Percentiles rank a stretch among this genome's conserved stretches.
phyloP scores from a whole-genome alignment of 202 grass and related monocot genomes.

The Schoenoplectus tabernaemontani region DNA sequence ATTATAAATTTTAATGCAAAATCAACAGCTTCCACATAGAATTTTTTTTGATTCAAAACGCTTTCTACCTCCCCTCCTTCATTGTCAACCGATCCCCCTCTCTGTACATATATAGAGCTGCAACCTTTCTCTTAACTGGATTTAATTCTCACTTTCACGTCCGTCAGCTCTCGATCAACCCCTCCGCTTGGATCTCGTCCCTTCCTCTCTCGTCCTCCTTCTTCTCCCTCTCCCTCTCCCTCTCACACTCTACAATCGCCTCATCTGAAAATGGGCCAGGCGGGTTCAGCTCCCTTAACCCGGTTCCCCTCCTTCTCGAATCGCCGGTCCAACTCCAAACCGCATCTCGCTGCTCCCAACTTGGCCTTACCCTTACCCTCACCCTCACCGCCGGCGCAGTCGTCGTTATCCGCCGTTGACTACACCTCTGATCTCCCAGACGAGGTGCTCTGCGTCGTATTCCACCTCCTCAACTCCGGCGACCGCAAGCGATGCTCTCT shows the following conservation, averaged over 20 bases:
- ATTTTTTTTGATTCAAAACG: no score
- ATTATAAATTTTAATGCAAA: no score
- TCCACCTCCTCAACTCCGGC: slow-evolving; percentile 44
- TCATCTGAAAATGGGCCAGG: slow-evolving; percentile 55
- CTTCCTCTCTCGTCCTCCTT: neutral
- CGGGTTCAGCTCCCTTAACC: slow-evolving; percentile 20
- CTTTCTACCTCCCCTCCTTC: neutral
- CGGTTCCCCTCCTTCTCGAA: slow-evolving; percentile 34
- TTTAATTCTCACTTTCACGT: slow-evolving; percentile 27
- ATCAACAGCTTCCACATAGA: no score
- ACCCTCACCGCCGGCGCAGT: neutral
- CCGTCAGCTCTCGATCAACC: neutral
- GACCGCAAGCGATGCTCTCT: slow-evolving; percentile 87
- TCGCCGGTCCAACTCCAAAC: slow-evolving; percentile 16
- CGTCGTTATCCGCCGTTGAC: slow-evolving; percentile 21
- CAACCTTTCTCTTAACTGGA: slow-evolving; percentile 27
- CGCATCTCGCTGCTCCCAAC: neutral
- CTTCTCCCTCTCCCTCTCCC: neutral
- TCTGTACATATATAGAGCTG: neutral
- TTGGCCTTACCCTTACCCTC: neutral
- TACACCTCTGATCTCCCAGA: slow-evolving; percentile 61
- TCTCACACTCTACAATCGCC: slow-evolving; percentile 22
- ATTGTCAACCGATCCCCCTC: no score
- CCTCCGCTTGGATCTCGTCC: neutral
- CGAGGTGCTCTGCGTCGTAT: slow-evolving; percentile 53